Conservation (phyloP, 2,329 filamentous ascomycete species). For the Aspergillus proliferans region DNA sequence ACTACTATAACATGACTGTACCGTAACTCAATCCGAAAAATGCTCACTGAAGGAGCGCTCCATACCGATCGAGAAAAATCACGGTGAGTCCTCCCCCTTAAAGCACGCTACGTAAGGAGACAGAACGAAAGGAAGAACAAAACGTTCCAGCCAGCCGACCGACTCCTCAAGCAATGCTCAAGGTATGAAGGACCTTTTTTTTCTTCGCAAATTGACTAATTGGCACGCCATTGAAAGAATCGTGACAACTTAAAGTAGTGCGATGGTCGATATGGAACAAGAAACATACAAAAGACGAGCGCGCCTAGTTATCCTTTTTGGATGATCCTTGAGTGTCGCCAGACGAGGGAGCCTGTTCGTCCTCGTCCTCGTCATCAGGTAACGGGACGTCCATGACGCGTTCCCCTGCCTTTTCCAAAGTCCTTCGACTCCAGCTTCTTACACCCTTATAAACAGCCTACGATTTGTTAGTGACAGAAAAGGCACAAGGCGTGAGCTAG, state of each 20-base stretch:
- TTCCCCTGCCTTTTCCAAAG: constrained; percentile 72
- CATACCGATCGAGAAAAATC: constrained; percentile 17
- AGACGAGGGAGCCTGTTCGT: constrained; percentile 30
- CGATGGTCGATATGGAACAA: constrained; percentile 35
- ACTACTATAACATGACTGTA: constrained; percentile 13
- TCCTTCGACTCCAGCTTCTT: constrained; percentile 62
- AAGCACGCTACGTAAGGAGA: constrained; percentile 17
- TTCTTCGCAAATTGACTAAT: constrained; percentile 97
- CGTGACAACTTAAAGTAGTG: constrained; percentile 98
- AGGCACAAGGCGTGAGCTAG: constrained; percentile 13
- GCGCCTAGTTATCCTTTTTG: constrained; percentile 21
- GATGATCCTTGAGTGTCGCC: constrained; percentile 11
- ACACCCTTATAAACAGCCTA: constrained; percentile 78
- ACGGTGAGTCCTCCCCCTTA: constrained; percentile 27
- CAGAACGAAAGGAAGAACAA: constrained; percentile 23
- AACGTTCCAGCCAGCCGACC: constrained; percentile 21
- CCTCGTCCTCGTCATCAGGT: constrained; percentile 52
- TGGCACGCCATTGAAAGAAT: constrained; percentile 75
- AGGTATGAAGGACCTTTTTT: constrained; percentile 33
- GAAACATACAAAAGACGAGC: neutral
- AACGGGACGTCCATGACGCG: constrained; percentile 67
- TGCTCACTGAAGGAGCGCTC: constrained; percentile 13
- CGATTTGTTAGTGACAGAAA: constrained; percentile 15
- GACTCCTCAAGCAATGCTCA: constrained; percentile 21
- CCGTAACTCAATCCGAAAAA: constrained; percentile 25